Evolutionary conservation across 1,139 yeast genomes (phyloP), one percentile per base, ranked within the genome.

Genomic region (Suhomyces bokatorum): DNA sequence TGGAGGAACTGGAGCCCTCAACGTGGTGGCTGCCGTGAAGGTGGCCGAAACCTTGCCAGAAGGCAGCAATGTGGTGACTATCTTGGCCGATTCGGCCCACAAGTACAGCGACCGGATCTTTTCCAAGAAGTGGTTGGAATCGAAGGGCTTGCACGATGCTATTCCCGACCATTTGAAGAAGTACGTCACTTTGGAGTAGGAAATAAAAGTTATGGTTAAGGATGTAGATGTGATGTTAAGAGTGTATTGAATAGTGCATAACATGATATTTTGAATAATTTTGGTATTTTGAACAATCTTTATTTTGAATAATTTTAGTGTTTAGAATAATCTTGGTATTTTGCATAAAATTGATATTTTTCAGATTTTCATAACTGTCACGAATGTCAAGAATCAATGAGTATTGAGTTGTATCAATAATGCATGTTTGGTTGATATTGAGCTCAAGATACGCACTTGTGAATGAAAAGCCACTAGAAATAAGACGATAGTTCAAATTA

Each of bases 1-100:
- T n/a, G 97, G 97, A 24, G 95, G 95, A 22, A 87, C 96, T 6
- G 81, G 90, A 29, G 90, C 90, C 9, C 73, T 87, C 55, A 87
- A 87, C 59, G 95, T 87, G 29, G 95, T 79, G 31, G 95, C 95
- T 6, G 96, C 96, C 10, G 73, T 76, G 35, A 79, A 83, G 58
- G 80, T 86, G 20, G 95, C 95, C 4, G 66, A 81, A 60, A 61
- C 70, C n/a, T 75, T 89, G 43, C 97, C 97, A 2, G 88, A 85
- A 52, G 87, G 85, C 13, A 72, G 87, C 35, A 90, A 87, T 49
- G 85, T 90, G 17, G 97, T 87, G 32, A 91, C 97, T 0, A 75
- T 90, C 14, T 70, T 91, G 54, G 87, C 95, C 44, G 97, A 90
- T 62, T 82, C 91, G 24, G 96, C 95, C 29, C 96, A 89, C 63